phyloP scores from a whole-genome alignment of 2,329 filamentous ascomycete species.

The Didymella glomerata region DNA sequence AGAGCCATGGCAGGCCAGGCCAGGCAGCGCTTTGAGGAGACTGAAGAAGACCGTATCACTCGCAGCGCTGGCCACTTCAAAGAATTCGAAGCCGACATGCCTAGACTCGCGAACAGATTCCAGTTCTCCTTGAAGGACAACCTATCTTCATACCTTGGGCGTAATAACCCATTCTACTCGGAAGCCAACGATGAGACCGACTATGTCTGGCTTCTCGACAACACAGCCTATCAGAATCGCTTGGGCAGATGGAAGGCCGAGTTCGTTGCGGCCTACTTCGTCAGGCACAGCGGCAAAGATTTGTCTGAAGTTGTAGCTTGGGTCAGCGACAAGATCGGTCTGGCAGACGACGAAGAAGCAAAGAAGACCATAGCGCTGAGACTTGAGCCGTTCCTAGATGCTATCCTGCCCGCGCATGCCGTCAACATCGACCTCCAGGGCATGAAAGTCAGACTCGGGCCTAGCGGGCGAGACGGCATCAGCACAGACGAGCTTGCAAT shows the following conservation, averaged over 20 bases:
- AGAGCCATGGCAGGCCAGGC: conserved; percentile 37
- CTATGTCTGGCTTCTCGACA: conserved; percentile 89
- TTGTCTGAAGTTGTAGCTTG: conserved; percentile 74
- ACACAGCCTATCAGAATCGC: conserved; percentile 74
- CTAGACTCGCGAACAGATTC: conserved; percentile 44
- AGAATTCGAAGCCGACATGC: conserved; percentile 51
- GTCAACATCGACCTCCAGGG: conserved; percentile 69
- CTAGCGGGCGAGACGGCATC: conserved; percentile 76
- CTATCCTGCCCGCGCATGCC: conserved; percentile 74
- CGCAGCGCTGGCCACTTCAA: conserved; percentile 41
- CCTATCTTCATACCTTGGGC: conserved; percentile 51
- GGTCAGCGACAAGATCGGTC: conserved; percentile 73
- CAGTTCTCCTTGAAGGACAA: conserved; percentile 51
- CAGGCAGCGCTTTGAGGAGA: conserved; percentile 43
- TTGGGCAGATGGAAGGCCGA: conserved; percentile 76
- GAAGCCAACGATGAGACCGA: conserved; percentile 69
- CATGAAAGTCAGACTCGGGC: conserved; percentile 63
- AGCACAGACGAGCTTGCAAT: conserved; percentile 66
- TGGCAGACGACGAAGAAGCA: conserved; percentile 62
- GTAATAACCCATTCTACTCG: conserved; percentile 48
- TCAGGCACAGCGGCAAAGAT: conserved; percentile 72
- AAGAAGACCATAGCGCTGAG: conserved; percentile 70
- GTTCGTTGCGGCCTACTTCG: conserved; percentile 83
- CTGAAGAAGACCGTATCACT: conserved; percentile 45
- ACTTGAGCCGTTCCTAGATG: conserved; percentile 79